phyloP scores from a whole-genome alignment of 2,329 filamentous ascomycete species.

The Sporothrix brasiliensis region DNA sequence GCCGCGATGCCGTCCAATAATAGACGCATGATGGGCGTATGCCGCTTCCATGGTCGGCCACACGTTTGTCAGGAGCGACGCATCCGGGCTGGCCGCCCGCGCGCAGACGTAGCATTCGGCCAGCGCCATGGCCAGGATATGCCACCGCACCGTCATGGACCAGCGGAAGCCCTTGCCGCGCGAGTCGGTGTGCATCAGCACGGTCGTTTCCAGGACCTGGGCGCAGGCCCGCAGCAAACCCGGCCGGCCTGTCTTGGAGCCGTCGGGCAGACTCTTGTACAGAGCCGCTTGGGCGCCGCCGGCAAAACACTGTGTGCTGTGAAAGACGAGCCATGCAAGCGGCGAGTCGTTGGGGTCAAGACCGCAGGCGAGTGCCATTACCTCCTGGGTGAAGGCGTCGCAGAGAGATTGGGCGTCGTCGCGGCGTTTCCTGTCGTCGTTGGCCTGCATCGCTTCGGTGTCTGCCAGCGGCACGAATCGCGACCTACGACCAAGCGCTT shows the following conservation, averaged over 20 bases:
- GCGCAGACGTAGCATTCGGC: slow-evolving; percentile 40
- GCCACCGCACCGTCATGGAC: slow-evolving; percentile 40
- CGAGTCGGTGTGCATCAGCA: slow-evolving; percentile 39
- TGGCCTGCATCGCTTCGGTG: neutral
- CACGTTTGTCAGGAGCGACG: slow-evolving; percentile 33
- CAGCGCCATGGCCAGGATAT: slow-evolving; percentile 39
- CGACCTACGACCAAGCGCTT: slow-evolving; percentile 36
- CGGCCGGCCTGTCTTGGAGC: neutral
- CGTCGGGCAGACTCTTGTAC: neutral
- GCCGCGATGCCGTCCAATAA: slow-evolving; percentile 22
- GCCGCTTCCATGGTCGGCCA: slow-evolving; percentile 41
- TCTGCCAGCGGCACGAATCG: slow-evolving; percentile 27
- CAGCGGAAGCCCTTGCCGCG: slow-evolving; percentile 42
- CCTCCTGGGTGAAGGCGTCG: neutral
- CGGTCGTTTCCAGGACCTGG: slow-evolving; percentile 38
- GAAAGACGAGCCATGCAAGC: slow-evolving; percentile 42
- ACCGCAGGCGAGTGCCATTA: neutral
- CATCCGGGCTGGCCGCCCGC: slow-evolving; percentile 27
- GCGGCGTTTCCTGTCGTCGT: neutral
- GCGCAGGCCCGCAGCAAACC: neutral
- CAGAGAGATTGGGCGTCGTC: neutral
- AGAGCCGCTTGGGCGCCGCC: neutral
- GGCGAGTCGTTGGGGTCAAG: slow-evolving; percentile 40
- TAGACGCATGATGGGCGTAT: slow-evolving; percentile 34
- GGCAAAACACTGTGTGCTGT: slow-evolving; percentile 37